phyloP scores from a whole-genome alignment of 768 basidiomycete species.

The Butyriboletus loyo region DNA sequence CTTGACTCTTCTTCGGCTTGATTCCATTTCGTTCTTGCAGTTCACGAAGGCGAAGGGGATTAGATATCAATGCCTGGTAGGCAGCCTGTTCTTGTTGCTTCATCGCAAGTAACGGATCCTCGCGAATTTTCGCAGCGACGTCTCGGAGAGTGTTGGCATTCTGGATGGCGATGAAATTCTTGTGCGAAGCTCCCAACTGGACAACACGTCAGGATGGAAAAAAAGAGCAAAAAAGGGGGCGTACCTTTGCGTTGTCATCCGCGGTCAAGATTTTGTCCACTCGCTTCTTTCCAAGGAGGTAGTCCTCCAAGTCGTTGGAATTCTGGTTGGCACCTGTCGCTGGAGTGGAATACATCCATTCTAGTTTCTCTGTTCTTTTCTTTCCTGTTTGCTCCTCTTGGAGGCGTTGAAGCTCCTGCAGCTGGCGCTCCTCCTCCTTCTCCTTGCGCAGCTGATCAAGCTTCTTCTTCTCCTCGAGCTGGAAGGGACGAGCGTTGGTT shows the following conservation, averaged over 20 bases:
- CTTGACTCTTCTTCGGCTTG: constrained; percentile 73
- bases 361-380: constrained; percentile 89
- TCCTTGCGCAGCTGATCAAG: constrained; percentile 96
- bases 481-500: constrained; percentile 15
- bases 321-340: constrained; percentile 86
- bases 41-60: constrained; percentile 80
- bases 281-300: constrained; percentile 94
- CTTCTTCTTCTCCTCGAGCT: constrained; percentile 99
- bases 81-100: constrained; percentile 97
- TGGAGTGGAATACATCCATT: constrained; percentile 99
- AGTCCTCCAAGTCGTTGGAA: constrained; percentile 92
- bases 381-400: constrained; percentile 96
- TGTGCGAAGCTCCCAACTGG: constrained; percentile 82
- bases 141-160: constrained; percentile 91
- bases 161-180: constrained; percentile 91
- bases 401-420: constrained; percentile 92
- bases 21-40: constrained; percentile 81
- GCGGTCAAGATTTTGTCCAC: constrained; percentile 94
- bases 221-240: constrained; percentile 10
- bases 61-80: constrained; percentile 80
- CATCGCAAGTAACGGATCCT: constrained; percentile 96
- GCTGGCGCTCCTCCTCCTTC: constrained; percentile 94
- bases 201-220: constrained; percentile 5
- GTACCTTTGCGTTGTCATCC: constrained; percentile 87
- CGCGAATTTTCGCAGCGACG: constrained; percentile 88